Evolutionary conservation across 441 rosid species (phyloP).

Genomic region (Erodium moschatum): DNA sequence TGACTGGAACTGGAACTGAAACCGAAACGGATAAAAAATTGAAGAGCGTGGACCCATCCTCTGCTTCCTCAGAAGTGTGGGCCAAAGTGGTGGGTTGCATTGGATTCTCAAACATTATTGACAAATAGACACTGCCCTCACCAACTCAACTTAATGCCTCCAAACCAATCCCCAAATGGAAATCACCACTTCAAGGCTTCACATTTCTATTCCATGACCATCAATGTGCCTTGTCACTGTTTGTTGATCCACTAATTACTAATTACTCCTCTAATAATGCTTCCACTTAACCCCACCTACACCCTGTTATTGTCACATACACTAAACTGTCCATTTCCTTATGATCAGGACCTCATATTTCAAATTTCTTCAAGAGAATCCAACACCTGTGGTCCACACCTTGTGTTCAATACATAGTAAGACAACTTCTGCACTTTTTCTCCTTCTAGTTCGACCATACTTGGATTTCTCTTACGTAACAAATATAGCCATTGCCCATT

Average conservation of each 20-base stretch:
- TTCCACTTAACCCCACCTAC: not conserved
- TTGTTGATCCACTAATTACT: not conserved
- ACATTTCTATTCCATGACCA: too few relatives aligned
- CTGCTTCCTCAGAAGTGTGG: not conserved
- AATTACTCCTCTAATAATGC: not conserved
- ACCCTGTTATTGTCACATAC: not conserved
- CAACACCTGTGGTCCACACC: not conserved
- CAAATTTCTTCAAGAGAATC: not conserved
- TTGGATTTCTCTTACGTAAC: not conserved
- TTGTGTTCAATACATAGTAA: not conserved
- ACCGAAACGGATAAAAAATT: not conserved
- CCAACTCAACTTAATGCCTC: not conserved
- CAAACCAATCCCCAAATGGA: not conserved
- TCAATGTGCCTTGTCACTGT: not conserved
- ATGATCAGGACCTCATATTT: not conserved
- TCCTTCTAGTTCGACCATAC: slow-evolving; percentile 5
- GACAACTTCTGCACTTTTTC: slow-evolving; percentile 3
- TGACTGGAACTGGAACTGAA: too few relatives aligned
- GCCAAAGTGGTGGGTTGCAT: slow-evolving; percentile 9
- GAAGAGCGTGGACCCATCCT: not conserved
- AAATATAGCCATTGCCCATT: slow-evolving; percentile 5
- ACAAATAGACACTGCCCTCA: not conserved
- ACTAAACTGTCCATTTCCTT: not conserved
- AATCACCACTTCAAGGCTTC: not conserved
- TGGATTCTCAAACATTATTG: slow-evolving; percentile 6